Evolutionary conservation across 352 stramenopile genomes (phyloP), one percentile per base, ranked within the genome.

Genomic region (Phytophthora pini): DNA sequence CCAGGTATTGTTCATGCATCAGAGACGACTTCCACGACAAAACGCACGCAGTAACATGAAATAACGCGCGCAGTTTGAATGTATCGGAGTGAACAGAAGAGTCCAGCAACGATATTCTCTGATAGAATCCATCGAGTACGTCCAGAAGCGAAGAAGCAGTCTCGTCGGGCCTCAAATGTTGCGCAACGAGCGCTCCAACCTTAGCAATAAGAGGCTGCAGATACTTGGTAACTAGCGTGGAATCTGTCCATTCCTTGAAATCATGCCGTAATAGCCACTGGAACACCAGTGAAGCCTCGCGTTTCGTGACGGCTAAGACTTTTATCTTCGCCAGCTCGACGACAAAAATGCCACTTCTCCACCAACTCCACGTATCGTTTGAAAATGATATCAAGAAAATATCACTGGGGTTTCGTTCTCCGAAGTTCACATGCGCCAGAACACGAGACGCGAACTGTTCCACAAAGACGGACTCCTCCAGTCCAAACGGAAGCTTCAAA

Each of bases 201-300:
- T 41, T 44, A 41, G 71, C 55, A 20, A 70, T 49, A 36, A 76
- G 51, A 5, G 67, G 63, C 7, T 52, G n/a, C 38, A 79, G 69
- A 20, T 61, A 58, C 1, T 13, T 46, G 20, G 32, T 15, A 1
- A 74, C 58, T 12, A 61, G 24, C 1, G 49, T 61, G 17, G 29
- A 13, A 31, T 64, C 54, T 6, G 50, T 72, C 58, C 72, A 77
- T 56, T 81, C 70, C 7, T 70, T 22, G 31, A 76, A 81, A 6
- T 70, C 54, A 41, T 81, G 73, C 46, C 61, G 65, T 20, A 76
- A 62, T 8, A 78, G 44, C 73, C 69, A 81, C 31, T 81, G 70
- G 38, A 74, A 59, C 13, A 65, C 22, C 4, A 78, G 29, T 17
- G 69, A 67, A 6, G 60, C 31, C 54, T 81, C 65, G 3, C 66